A percentile compares a stretch with the other conserved stretches of the same genome.
Evolutionary conservation across 1,284 basidiomycete species (phyloP).

Genomic region (Thecaphora frezii): DNA sequence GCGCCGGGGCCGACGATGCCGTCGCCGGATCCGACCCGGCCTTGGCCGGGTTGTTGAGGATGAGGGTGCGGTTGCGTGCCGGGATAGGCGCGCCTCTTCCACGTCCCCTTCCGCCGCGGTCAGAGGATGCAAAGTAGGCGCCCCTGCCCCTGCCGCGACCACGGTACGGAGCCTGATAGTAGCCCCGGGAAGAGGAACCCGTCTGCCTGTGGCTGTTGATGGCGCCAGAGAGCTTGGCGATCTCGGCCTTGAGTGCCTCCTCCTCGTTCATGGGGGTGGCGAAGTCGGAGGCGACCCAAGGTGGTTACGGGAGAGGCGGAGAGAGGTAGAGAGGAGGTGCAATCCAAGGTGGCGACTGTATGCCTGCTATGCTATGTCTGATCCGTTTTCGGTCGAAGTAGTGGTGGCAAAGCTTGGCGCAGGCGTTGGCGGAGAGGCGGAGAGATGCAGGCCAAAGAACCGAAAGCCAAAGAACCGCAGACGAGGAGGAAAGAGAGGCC

Average conservation of each 20-base stretch:
- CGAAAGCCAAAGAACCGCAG: no score
- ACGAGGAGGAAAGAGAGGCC: no score
- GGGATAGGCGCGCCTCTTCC: constrained; percentile 20
- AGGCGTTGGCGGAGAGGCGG: no score
- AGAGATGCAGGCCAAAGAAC: no score
- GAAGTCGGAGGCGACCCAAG: no score
- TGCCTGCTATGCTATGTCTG: no score
- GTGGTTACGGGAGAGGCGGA: no score
- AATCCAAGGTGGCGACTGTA: no score
- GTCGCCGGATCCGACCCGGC: background rate
- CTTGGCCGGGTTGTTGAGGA: constrained; percentile 23
- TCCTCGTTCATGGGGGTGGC: constrained; percentile 19
- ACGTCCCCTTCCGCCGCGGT: background rate
- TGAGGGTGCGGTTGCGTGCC: constrained; percentile 31
- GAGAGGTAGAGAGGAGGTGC: no score
- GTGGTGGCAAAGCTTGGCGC: no score
- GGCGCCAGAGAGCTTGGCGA: constrained; percentile 50
- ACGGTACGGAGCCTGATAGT: background rate
- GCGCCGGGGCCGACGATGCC: background rate
- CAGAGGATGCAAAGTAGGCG: constrained; percentile 2
- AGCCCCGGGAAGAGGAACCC: constrained; percentile 12
- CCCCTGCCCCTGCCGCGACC: background rate
- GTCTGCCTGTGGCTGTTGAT: constrained; percentile 39
- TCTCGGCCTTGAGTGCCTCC: constrained; percentile 48
- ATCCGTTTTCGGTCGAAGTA: no score